phyloP scores from a whole-genome alignment of 139 green algal genomes.

The Chlorella sp. region DNA sequence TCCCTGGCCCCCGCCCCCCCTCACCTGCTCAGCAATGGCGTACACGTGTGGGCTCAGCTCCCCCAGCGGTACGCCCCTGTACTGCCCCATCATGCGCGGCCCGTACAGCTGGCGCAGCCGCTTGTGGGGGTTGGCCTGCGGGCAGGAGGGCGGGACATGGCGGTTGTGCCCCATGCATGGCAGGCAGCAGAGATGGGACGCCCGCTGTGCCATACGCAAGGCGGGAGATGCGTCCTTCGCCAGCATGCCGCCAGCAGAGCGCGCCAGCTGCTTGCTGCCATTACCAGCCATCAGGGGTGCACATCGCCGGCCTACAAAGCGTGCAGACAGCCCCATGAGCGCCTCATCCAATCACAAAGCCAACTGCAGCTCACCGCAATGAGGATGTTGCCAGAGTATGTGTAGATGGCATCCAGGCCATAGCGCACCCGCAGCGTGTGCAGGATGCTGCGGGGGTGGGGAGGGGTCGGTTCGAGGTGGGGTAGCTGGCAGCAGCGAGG shows the following conservation, averaged over 20 bases:
- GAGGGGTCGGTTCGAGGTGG: too few relatives aligned
- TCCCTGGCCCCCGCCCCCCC: neutral
- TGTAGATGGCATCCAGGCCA: conserved; percentile 85
- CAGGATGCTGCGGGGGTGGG: conserved; percentile 60
- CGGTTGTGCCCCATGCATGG: neutral
- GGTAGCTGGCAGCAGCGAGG: neutral
- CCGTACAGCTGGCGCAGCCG: conserved; percentile 81
- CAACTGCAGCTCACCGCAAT: conserved; percentile 77
- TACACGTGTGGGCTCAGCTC: conserved; percentile 87
- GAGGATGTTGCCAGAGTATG: conserved; percentile 87
- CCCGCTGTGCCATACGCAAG: too few relatives aligned
- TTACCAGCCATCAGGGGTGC: too few relatives aligned
- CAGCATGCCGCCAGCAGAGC: too few relatives aligned
- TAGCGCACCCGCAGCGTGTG: conserved; percentile 83
- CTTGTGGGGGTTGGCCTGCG: conserved; percentile 84
- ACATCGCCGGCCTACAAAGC: too few relatives aligned
- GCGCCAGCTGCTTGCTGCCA: too few relatives aligned
- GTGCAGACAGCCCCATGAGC: too few relatives aligned
- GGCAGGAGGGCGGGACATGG: neutral
- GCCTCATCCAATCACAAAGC: too few relatives aligned
- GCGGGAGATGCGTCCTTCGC: too few relatives aligned
- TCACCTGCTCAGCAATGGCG: conserved; percentile 79
- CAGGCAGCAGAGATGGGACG: too few relatives aligned
- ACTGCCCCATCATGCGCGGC: conserved; percentile 85
- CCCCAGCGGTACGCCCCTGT: conserved; percentile 71